Evolutionary conservation across 2,329 filamentous ascomycete genomes (phyloP), one percentile per base, ranked within the genome.

Genomic region (Polytolypa hystricis): DNA sequence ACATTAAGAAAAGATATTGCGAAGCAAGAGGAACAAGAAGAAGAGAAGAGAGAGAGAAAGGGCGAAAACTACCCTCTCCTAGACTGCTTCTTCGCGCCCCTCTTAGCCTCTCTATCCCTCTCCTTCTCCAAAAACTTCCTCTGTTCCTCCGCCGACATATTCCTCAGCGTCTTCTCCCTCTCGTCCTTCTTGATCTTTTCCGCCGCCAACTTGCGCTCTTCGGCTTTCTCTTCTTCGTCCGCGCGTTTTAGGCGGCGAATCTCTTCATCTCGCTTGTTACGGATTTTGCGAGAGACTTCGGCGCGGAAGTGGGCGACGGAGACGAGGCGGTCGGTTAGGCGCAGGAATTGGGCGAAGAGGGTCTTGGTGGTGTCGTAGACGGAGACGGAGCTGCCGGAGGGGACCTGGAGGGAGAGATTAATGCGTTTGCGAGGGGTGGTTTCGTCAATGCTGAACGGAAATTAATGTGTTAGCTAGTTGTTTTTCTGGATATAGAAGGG

Each of bases 211-310:
- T 70, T 69, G 38, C 74, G 61, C 57, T 78, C 75, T 54, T 77
- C 74, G 10, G 73, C 71, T 56, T 75, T 74, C 53, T 77, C 74
- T 35, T 74, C 84, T 46, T 95, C 85, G 37, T 80, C 76, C 0
- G 74, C 66, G 63, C 83, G 86, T 59, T 81, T 78, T 53, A 98
- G 77, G 65, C 82, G 82, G 54, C 74, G 73, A 51, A 83, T 74
- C 52, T 84, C 79, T 39, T 84, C 79, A 29, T 96, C 89, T 45
- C 91, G 85, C 21, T 79, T 79, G 43, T 68, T 67, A 52, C 77
- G 78, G 47, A 98, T 72, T 69, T 93, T 93, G 60, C 84, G 84
- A 57, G 81, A 66, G 21, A 94, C 86, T 67, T 96, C 84, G 25
- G 84, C 77, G 9, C 91, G 84, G 78, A 95, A 95, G 61, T 84